Evolutionary conservation across 202 grass and related monocot species (phyloP).

Genomic region (Schoenoplectus triqueter): DNA sequence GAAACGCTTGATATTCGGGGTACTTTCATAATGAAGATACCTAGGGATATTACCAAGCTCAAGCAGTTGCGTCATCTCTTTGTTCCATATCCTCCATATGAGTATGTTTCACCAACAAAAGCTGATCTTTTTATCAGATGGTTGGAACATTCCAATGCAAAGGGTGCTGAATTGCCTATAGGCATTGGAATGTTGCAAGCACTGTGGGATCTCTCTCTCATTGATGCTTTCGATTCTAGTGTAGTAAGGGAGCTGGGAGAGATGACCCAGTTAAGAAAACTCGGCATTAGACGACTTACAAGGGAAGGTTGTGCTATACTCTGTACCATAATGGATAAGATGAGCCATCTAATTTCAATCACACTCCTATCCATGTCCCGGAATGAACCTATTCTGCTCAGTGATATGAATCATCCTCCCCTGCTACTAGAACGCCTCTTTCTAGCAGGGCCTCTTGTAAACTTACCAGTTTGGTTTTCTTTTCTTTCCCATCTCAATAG

Average conservation of each 20-base stretch:
- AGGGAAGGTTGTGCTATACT: background rate
- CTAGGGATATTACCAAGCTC: conserved; percentile 48
- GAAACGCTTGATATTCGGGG: conserved; percentile 65
- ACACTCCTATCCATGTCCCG: background rate
- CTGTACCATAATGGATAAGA: background rate
- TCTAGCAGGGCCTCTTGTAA: background rate
- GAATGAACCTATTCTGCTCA: background rate
- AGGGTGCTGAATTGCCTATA: conserved; percentile 42
- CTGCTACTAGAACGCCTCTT: background rate
- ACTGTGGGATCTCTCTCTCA: conserved; percentile 40
- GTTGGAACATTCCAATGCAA: conserved; percentile 26
- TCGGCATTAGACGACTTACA: conserved; percentile 25
- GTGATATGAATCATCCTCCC: background rate
- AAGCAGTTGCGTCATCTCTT: conserved; percentile 56
- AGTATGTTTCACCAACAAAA: background rate
- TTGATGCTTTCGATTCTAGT: background rate
- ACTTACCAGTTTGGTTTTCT: background rate
- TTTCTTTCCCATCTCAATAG: background rate
- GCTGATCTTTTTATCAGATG: background rate
- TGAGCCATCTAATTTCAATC: background rate
- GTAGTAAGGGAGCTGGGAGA: conserved; percentile 38
- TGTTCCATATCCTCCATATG: conserved; percentile 36
- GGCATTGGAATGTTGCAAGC: conserved; percentile 45
- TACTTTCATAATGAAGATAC: conserved; percentile 58
- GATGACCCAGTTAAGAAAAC: conserved; percentile 47